phyloP scores from a whole-genome alignment of 2,329 filamentous ascomycete species.

The Aureobasidium uvarum region DNA sequence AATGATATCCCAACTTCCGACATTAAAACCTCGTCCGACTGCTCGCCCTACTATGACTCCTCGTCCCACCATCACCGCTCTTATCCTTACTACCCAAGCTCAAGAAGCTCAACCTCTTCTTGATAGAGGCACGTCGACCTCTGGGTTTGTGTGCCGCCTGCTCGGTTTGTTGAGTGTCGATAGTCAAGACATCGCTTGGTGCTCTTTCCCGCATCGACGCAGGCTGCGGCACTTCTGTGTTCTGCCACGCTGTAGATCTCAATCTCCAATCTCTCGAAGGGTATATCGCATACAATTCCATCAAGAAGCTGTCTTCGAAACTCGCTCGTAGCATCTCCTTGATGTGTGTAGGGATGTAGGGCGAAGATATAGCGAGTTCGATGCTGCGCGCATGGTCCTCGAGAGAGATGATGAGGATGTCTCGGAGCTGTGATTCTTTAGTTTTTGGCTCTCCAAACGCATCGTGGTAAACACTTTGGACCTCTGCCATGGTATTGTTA shows the following conservation, averaged over 20 bases:
- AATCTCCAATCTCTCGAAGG: slow-evolving; percentile 35
- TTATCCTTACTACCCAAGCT: slow-evolving; percentile 22
- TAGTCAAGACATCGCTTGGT: slow-evolving; percentile 5
- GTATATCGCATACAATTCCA: slow-evolving; percentile 45
- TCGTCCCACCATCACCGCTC: background rate
- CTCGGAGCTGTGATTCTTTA: slow-evolving; percentile 60
- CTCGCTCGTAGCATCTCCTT: slow-evolving; percentile 35
- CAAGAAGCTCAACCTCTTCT: slow-evolving; percentile 27
- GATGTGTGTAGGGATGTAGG: slow-evolving; percentile 62
- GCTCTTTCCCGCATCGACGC: slow-evolving; percentile 1
- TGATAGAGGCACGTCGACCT: slow-evolving; percentile 15
- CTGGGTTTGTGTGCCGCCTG: background rate
- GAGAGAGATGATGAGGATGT: slow-evolving; percentile 77
- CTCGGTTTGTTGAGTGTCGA: slow-evolving; percentile 6
- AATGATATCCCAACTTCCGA: background rate
- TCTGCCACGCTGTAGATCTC: slow-evolving; percentile 33
- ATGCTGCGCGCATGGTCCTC: slow-evolving; percentile 87
- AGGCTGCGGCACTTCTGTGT: slow-evolving; percentile 13
- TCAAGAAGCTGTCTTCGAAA: slow-evolving; percentile 48
- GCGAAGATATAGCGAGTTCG: slow-evolving; percentile 70
- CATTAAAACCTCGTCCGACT: slow-evolving; percentile 13
- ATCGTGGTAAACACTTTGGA: slow-evolving; percentile 37
- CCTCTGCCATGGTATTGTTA: slow-evolving; percentile 8
- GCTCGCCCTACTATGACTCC: slow-evolving; percentile 6
- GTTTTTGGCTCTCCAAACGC: slow-evolving; percentile 42